Conservation (phyloP, 2,329 filamentous ascomycete genomes). For the Scedosporium boydii region DNA sequence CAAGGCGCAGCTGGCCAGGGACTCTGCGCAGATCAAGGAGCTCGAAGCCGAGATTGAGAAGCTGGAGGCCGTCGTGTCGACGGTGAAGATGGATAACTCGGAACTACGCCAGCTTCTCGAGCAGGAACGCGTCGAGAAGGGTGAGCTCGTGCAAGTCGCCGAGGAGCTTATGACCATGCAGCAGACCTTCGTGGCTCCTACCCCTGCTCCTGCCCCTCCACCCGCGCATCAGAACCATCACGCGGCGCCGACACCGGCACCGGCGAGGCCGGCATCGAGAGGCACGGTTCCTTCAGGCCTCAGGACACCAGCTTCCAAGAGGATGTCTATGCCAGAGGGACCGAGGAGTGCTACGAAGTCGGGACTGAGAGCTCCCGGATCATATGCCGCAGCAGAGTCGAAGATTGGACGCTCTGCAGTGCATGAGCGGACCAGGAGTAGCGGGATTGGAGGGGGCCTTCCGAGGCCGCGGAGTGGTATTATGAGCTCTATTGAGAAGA, state of each 20-base stretch:
- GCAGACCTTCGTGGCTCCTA: constrained; percentile 34
- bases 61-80: constrained; percentile 61
- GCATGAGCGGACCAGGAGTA: constrained; percentile 36
- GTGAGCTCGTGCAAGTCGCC: constrained; percentile 69
- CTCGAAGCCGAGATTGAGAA: constrained; percentile 67
- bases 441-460: constrained; percentile 29
- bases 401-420: constrained; percentile 32
- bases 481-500: constrained; percentile 79
- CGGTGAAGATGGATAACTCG: constrained; percentile 61
- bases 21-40: constrained; percentile 58
- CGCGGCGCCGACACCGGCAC: neutral
- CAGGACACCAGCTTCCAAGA: constrained; percentile 19
- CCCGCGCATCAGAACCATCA: neutral
- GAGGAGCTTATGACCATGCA: constrained; percentile 72
- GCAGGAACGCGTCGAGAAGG: constrained; percentile 71
- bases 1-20: constrained; percentile 49
- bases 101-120: constrained; percentile 57
- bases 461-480: constrained; percentile 55
- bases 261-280: neutral
- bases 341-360: constrained; percentile 40
- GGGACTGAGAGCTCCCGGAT: constrained; percentile 52
- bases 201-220: neutral
- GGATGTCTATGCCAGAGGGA: constrained; percentile 29
- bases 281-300: constrained; percentile 5
- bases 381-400: constrained; percentile 34